Conservation (phyloP, 768 basidiomycete species). For the Filobasidium floriforme region DNA sequence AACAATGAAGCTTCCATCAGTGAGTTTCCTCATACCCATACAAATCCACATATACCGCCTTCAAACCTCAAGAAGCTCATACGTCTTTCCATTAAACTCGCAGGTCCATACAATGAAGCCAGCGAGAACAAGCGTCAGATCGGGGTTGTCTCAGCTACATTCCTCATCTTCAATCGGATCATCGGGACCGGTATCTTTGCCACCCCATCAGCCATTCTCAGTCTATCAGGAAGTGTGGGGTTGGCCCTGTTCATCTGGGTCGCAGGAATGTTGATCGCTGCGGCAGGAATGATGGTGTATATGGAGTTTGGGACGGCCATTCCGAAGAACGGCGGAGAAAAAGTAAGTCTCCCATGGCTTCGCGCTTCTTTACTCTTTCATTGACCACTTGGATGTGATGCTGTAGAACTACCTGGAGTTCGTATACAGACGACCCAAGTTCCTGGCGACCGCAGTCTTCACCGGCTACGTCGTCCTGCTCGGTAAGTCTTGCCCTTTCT, state of each 20-base stretch:
- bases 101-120: no score
- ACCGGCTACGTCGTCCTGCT: constrained; percentile 25
- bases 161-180: constrained; percentile 21
- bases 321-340: constrained; percentile 30
- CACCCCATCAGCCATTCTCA: constrained; percentile 23
- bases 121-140: constrained; percentile 4
- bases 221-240: constrained; percentile 24
- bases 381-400: not conserved
- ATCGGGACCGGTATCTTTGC: constrained; percentile 29
- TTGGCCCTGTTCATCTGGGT: constrained; percentile 25
- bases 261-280: constrained; percentile 19
- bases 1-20: no score
- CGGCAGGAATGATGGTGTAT: constrained; percentile 33
- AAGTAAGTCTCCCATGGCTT: not conserved
- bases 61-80: no score
- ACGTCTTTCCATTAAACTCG: no score
- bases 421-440: constrained; percentile 25
- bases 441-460: constrained; percentile 27
- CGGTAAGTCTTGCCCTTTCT: constrained; percentile 12
- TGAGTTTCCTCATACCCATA: no score
- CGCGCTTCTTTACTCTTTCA: not conserved
- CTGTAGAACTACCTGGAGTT: constrained; percentile 25
- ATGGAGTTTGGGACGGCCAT: constrained; percentile 23
- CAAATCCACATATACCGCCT: no score
- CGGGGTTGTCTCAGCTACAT: constrained; percentile 4